Base-by-base conservation (phyloP, 495 filamentous ascomycete genomes). In the Penicillium daleae region DNA sequence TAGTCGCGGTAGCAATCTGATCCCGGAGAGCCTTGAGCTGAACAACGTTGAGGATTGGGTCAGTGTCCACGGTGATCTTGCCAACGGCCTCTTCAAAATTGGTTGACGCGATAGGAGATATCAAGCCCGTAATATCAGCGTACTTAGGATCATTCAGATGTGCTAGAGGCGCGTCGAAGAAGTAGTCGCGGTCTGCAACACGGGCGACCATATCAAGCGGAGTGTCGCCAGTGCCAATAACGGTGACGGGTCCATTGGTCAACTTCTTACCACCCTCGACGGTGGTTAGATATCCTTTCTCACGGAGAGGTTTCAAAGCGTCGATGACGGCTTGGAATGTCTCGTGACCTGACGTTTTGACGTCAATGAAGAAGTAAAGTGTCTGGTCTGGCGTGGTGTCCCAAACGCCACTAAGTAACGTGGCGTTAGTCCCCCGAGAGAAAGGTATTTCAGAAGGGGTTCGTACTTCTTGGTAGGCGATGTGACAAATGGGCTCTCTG, bases 181-280 rank as follows among this genome's bases (percentile, higher is more conserved):
- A 90, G 58, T 84, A 84, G 70, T 87, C 82, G 12, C 87, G 77
- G 21, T 81, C 69, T 6, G 71, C 55, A 33, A 83, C 71, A 26
- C 80, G 74, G 32, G 79, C 77, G 10, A 90, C 78, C 68, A 80
- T 74, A 49, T 90, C 82, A 59, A 94, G 89, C 0, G 91, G 90
- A 0, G 90, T 87, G 61, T 89, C 87, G 17, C 92, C 92, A 0
- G 92, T 93, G 0, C 86, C 91, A 8, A 96, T 89, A 4, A 96
- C 83, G 4, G 91, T 96, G 19, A 97, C 71, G 6, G 88, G 86
- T 3, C 89, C 79, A 21, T 68, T 60, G 44, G 67, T 71, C 9
- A 80, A 63, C 32, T 76, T 78, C 6, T 79, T 80, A 53, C 87
- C 76, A 60, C 71, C 76, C 49, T 87, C 78, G 33, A 86, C 75